Evolutionary conservation across 2,329 filamentous ascomycete species (phyloP), one percentile per base, ranked within the genome.

Genomic region (Parastagonospora nodorum): DNA sequence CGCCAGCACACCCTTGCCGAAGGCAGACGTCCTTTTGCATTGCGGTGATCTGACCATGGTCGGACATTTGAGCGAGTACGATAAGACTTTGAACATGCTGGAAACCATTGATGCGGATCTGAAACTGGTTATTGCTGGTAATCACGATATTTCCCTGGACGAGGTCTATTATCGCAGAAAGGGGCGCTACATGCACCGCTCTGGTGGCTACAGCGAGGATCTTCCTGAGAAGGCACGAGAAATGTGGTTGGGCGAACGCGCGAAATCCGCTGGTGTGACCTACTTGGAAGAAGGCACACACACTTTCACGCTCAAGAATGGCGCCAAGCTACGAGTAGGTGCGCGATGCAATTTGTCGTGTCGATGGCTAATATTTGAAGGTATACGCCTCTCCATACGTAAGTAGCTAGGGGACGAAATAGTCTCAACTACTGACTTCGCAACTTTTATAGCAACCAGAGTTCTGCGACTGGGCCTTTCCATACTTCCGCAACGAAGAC

Each of bases 21-120:
- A 66, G 41, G 76, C 78, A 31, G 78, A 85, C 61, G 75, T 86
- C 16, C 74, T 84, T 12, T 73, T 86, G 4, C 83, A 86, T 62
- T 80, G 80, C 51, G 84, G 84, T 44, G 84, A 86, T 67, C 69
- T 86, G 33, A 86, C 83, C 8, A 78, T 77, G 65, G 69, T 77
- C 31, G 82, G 83, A 5, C 69, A 71, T 9, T 48, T 76, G 9
- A 36, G 65, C 11, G 80, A 85, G 60, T 82, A 84, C 59, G 61
- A 76, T 28, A 52, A 60, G 9, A 77, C 78, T 2, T 60, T 84
- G 11, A 60, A 74, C 5, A 75, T 82, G 69, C 73, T 86, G 6
- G 67, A 71, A 10, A 58, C 60, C 1, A 77, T 82, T 31, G 71
- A 81, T 11, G 83, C 83, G 2, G 77, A 79, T 8, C 66, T 87